These are phyloP conservation scores for Cadophora malorum DNA, from an alignment of 2,329 filamentous ascomycete species.

Conservation along the genomic window DNA sequence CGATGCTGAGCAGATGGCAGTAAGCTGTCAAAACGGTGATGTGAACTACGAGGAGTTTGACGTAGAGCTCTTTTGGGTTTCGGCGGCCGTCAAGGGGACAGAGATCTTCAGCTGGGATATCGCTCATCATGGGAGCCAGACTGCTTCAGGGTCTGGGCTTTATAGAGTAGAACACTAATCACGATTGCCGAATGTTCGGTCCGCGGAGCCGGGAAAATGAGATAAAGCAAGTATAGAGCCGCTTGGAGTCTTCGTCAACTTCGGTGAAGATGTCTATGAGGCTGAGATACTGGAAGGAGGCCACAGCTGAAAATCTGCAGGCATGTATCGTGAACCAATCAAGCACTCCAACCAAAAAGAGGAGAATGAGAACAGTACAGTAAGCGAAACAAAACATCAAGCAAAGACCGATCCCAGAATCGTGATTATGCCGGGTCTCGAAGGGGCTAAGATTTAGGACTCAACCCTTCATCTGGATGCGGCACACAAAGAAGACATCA, in stretches of 20 bases:
- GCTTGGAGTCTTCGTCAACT: background rate
- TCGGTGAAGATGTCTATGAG: background rate
- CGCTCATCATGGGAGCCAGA: background rate
- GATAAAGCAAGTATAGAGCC: no score
- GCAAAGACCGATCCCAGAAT: background rate
- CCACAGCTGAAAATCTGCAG: no score
- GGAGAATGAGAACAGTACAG: background rate
- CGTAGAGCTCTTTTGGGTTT: background rate
- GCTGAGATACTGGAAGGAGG: background rate
- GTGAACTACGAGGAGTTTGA: conserved; percentile 4
- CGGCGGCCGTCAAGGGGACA: conserved; percentile 1
- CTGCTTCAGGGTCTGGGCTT: no score
- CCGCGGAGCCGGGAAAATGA: background rate
- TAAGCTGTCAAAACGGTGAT: background rate
- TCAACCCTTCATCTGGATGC: background rate
- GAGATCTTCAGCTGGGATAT: background rate
- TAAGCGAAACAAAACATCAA: background rate
- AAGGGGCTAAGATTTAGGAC: background rate
- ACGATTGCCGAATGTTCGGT: no score
- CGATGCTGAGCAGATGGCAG: background rate
- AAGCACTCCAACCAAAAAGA: background rate
- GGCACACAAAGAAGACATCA: background rate
- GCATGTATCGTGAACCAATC: background rate
- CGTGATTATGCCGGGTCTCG: no score
- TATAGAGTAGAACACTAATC: no score